phyloP scores from a whole-genome alignment of 257 asterid genomes.

The Eustoma russellianum region DNA sequence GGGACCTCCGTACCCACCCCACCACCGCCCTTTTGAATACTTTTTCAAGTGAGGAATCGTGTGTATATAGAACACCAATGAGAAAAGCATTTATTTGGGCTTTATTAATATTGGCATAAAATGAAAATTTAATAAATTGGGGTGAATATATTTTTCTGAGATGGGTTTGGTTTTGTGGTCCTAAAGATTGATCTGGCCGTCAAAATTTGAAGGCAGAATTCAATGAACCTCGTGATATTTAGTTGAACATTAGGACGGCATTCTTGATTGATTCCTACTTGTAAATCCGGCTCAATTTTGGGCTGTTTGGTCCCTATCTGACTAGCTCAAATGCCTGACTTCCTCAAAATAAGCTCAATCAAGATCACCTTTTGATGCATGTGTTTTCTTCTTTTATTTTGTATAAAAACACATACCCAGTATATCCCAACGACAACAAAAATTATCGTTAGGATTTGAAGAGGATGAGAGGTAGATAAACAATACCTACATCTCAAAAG shows the following conservation, averaged over 20 bases:
- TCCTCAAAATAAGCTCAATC: conserved; percentile 2
- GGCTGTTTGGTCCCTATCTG: conserved; percentile 13
- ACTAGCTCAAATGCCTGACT: conserved; percentile 1
- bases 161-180: conserved; percentile 25
- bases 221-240: neutral
- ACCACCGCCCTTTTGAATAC: conserved; percentile 12
- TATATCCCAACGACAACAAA: no score
- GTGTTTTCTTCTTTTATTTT: no score
- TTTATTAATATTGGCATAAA: conserved; percentile 22
- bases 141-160: no score
- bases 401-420: no score
- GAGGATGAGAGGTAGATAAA: no score
- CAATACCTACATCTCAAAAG: no score
- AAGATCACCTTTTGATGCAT: neutral
- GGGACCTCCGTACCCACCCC: conserved; percentile 1
- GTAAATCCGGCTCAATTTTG: neutral
- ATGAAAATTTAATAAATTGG: no score
- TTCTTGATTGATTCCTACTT: neutral
- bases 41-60: conserved; percentile 23
- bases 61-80: conserved; percentile 28
- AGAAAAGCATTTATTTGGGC: conserved; percentile 8
- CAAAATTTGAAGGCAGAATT: conserved; percentile 7
- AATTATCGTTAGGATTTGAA: no score
- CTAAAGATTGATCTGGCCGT: neutral
- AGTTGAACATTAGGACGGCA: neutral